Percentiles rank a stretch among this genome's conserved stretches.
Evolutionary conservation across 2,329 filamentous ascomycete genomes (phyloP).

Genomic region (Clarireedia sp.): DNA sequence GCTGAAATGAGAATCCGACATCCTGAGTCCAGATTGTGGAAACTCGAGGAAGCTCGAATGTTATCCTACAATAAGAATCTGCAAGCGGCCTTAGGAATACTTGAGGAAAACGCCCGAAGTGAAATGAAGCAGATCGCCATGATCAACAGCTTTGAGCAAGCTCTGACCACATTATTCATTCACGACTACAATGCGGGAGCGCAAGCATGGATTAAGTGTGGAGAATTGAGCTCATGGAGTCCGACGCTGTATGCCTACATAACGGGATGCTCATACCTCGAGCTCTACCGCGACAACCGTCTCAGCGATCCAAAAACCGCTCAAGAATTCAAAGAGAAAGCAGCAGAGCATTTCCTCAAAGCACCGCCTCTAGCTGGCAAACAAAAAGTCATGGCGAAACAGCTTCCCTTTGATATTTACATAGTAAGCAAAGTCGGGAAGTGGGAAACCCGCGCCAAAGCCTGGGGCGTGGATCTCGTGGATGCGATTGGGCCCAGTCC

Average conservation of each 20-base stretch:
- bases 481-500: slow-evolving; percentile 79
- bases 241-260: slow-evolving; percentile 87
- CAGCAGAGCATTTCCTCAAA: slow-evolving; percentile 62
- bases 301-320: slow-evolving; percentile 39
- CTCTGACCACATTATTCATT: slow-evolving; percentile 68
- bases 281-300: slow-evolving; percentile 64
- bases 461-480: slow-evolving; percentile 57
- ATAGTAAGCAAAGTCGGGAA: slow-evolving; percentile 76
- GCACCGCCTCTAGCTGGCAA: slow-evolving; percentile 69
- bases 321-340: slow-evolving; percentile 49
- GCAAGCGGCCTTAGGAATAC: slow-evolving; percentile 56
- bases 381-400: slow-evolving; percentile 82
- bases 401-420: slow-evolving; percentile 85
- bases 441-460: slow-evolving; percentile 72
- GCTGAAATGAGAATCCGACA: slow-evolving; percentile 68
- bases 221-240: slow-evolving; percentile 84
- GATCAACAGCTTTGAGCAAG: slow-evolving; percentile 77
- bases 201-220: slow-evolving; percentile 63
- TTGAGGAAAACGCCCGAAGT: slow-evolving; percentile 52
- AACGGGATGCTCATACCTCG: slow-evolving; percentile 68
- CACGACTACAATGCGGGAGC: slow-evolving; percentile 71
- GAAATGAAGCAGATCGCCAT: slow-evolving; percentile 85
- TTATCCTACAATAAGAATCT: slow-evolving; percentile 59
- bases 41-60: slow-evolving; percentile 78
- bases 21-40: slow-evolving; percentile 77